Conservation (phyloP, 2,329 filamentous ascomycete species). For the Paracoccidioides brasiliensis region DNA sequence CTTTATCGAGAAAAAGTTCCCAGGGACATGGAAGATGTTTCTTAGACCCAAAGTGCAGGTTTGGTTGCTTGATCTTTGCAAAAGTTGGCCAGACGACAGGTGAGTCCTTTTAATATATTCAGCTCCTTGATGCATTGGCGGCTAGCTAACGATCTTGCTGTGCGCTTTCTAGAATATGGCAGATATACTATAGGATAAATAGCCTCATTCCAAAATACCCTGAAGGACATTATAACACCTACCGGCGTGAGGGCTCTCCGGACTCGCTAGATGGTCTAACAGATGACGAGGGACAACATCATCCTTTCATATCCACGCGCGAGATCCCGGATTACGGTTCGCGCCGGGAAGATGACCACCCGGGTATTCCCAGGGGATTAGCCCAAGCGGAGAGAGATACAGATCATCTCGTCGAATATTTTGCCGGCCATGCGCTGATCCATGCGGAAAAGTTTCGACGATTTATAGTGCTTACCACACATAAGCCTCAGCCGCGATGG, state of each 20-base stretch:
- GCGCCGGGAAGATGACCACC: constrained; percentile 15
- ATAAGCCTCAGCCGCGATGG: constrained; percentile 17
- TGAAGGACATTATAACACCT: constrained; percentile 4
- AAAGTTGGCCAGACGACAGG: constrained; percentile 11
- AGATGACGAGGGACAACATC: constrained; percentile 15
- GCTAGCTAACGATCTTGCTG: background rate
- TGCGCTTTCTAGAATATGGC: constrained; percentile 10
- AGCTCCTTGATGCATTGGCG: background rate
- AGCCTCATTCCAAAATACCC: constrained; percentile 14
- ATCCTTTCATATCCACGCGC: constrained; percentile 19
- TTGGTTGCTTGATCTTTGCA: constrained; percentile 20
- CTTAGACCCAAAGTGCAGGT: constrained; percentile 24
- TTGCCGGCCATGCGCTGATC: constrained; percentile 25
- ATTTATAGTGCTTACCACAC: constrained; percentile 19
- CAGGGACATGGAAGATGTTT: constrained; percentile 26
- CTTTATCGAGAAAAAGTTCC: constrained; percentile 12
- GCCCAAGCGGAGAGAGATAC: constrained; percentile 19
- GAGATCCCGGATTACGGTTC: constrained; percentile 18
- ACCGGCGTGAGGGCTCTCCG: constrained; percentile 6
- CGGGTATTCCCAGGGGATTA: constrained; percentile 15
- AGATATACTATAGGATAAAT: constrained; percentile 19
- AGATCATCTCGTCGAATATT: constrained; percentile 28
- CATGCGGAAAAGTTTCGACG: constrained; percentile 21
- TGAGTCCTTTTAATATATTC: constrained; percentile 8
- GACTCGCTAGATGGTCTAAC: constrained; percentile 15